Evolutionary conservation across 768 basidiomycete genomes (phyloP), one percentile per base, ranked within the genome.

Genomic region (Amanita pseudoporphyria): DNA sequence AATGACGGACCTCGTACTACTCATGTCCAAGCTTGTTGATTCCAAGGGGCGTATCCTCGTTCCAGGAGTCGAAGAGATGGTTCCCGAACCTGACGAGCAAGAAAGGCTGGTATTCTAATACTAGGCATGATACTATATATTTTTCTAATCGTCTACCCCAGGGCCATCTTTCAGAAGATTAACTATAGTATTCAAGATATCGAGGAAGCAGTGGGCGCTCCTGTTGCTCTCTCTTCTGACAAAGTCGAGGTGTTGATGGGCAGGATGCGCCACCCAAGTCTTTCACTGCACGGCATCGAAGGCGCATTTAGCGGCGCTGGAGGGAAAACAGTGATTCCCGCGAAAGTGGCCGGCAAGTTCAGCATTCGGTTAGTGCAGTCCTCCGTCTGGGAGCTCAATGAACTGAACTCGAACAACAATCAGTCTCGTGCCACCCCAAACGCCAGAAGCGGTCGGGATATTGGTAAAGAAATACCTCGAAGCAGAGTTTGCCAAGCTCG

Each of bases 261-360:
- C 33, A 81, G 91, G 57, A 97, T 97, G 94, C 80, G 92, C 30
- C 71, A 78, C 57, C 88, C 94, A 2, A 86, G 84, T 51, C 75
- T 98, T 53, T 93, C 90, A 2, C 68, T 98, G 21, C 94, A 98
- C 62, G 95, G 95, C 9, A 94, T 98, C 58, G 89, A 96, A 66
- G 93, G 94, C 43, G 95, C 93, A 1, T 96, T 94, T 71, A 88
- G 78, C 48, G 81, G 79, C 0, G 74, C 78, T 0, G 90, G 89
- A 2, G 79, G 76, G 16, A 92, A 91, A 78, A 97, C 94, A 0
- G 94, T 97, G 59, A 98, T 97, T 51, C 94, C 94, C 0, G 90
- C 91, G 28, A 82, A 82, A 52, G 89, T 87, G 9, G 64, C 77
- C 31, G 93, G 93, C 38, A 96, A 96, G 67, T 98, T 96, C 73